Conservation (phyloP, 1,284 basidiomycete species). For the Pulchroboletus neoregius region DNA sequence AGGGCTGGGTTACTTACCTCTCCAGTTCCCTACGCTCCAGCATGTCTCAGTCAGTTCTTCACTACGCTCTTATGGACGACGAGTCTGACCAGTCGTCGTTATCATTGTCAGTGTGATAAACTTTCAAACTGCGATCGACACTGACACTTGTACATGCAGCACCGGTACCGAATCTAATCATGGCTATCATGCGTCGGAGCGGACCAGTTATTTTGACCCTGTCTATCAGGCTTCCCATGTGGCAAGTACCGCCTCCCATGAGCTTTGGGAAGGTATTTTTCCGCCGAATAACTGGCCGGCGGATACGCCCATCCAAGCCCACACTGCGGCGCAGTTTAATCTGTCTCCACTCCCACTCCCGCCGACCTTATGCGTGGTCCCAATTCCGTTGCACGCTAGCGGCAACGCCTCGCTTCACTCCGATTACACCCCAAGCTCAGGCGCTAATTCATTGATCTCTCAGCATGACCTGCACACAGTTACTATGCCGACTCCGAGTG, state of each 20-base stretch:
- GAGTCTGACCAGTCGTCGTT: not conserved
- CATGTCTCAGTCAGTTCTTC: slow-evolving; percentile 11
- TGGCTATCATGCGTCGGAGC: not conserved
- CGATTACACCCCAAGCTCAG: not conserved
- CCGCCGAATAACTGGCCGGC: not conserved
- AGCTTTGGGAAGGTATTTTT: not conserved
- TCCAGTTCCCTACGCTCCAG: not conserved
- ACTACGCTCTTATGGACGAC: not conserved
- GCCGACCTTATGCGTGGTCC: not conserved
- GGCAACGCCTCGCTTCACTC: not conserved
- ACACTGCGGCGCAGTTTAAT: not conserved
- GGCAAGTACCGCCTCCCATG: not conserved
- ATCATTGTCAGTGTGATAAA: slow-evolving; percentile 14
- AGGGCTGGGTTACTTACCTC: not conserved
- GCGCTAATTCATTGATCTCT: not conserved
- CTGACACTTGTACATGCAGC: slow-evolving; percentile 14
- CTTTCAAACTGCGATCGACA: not conserved
- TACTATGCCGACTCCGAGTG: slow-evolving; percentile 8
- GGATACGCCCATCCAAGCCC: not conserved
- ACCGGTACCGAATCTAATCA: not conserved
- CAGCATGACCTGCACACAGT: too few relatives aligned
- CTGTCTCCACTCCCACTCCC: not conserved
- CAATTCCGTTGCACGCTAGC: not conserved
- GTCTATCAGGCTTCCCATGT: not conserved
- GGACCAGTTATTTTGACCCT: not conserved